A percentile compares a stretch with the other conserved stretches of the same genome.
phyloP scores from a whole-genome alignment of 2,329 filamentous ascomycete species.

The Ascochyta clinopodiicola region DNA sequence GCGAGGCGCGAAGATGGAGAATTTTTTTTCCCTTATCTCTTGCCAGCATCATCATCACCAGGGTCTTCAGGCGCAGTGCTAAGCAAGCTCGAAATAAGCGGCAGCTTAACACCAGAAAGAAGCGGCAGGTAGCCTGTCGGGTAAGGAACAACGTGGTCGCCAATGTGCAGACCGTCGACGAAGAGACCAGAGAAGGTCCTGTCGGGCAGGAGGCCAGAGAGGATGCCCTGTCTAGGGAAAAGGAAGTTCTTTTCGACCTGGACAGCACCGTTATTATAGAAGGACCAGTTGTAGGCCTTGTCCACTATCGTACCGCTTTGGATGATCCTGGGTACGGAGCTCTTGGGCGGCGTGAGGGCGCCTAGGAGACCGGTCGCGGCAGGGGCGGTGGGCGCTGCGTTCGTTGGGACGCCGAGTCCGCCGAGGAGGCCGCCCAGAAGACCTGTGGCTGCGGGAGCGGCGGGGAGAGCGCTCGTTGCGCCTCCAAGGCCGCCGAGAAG shows the following conservation, averaged over 20 bases:
- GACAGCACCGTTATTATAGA: conserved; percentile 22
- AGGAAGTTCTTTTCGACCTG: conserved; percentile 24
- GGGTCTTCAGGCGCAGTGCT: not conserved
- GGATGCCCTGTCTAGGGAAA: conserved; percentile 15
- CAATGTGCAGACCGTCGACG: conserved; percentile 26
- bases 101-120: conserved; percentile 10
- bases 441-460: too few species aligned
- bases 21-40: not conserved
- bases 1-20: not conserved
- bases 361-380: not conserved
- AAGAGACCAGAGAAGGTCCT: conserved; percentile 22
- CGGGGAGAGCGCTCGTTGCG: not conserved
- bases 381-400: not conserved
- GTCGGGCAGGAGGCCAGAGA: conserved; percentile 20
- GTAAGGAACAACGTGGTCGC: conserved; percentile 22
- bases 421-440: not conserved
- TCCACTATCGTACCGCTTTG: conserved; percentile 19
- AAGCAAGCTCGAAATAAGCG: conserved; percentile 9
- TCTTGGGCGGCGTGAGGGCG: not conserved
- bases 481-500: not conserved
- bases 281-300: conserved; percentile 20
- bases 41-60: not conserved
- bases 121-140: conserved; percentile 12
- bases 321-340: conserved; percentile 8
- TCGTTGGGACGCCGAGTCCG: not conserved